Evolutionary conservation across 306 rosid species (phyloP).

Genomic region (Geum urbanum): DNA sequence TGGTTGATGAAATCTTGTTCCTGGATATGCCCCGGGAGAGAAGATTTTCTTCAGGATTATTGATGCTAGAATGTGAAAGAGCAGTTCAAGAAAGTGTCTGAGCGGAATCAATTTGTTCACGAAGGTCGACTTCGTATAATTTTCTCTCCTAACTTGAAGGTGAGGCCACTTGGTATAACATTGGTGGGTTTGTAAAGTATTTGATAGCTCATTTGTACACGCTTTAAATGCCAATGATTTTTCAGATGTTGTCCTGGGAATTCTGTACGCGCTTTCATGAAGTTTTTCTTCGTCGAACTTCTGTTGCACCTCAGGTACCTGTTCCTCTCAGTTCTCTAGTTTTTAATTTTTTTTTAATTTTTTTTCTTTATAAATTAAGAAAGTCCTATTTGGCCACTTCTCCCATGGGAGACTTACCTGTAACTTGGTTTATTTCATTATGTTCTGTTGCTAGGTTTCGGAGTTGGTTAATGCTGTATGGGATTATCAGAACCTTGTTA

Average conservation of each 20-base stretch:
- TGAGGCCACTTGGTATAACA: constrained; percentile 4
- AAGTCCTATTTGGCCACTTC: background rate
- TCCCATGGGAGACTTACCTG: background rate
- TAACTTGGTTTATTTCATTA: constrained; percentile 7
- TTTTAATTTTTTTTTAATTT: background rate
- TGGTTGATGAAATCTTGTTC: constrained; percentile 37
- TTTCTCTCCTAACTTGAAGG: constrained; percentile 37
- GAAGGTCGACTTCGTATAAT: constrained; percentile 39
- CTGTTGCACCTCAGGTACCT: constrained; percentile 34
- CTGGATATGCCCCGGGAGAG: constrained; percentile 34
- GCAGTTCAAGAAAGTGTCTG: constrained; percentile 47
- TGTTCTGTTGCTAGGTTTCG: constrained; percentile 20
- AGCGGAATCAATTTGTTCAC: constrained; percentile 35
- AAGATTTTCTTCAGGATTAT: constrained; percentile 35
- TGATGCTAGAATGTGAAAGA: constrained; percentile 39
- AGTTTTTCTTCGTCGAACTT: constrained; percentile 32
- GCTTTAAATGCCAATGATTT: background rate
- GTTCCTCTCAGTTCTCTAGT: background rate
- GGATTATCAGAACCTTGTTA: constrained; percentile 15
- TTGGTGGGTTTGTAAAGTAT: constrained; percentile 5
- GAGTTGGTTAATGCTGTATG: constrained; percentile 33
- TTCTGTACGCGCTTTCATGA: constrained; percentile 41
- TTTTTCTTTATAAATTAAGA: background rate
- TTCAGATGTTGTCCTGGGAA: constrained; percentile 45
- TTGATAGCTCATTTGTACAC: constrained; percentile 1